phyloP scores from a whole-genome alignment of 305 asterid species.

The Galium porrigens region DNA sequence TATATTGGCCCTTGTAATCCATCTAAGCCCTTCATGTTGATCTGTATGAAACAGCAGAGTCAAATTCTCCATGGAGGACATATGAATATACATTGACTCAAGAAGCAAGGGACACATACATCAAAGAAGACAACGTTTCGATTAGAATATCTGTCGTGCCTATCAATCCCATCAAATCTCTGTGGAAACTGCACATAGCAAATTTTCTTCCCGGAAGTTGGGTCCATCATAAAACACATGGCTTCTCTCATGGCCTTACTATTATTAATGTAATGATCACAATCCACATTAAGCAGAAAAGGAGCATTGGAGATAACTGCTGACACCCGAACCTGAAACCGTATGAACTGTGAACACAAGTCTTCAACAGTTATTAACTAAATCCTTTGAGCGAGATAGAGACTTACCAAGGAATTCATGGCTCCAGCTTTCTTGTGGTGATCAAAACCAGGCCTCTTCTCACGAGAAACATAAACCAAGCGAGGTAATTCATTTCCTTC shows the following conservation, averaged over 20 bases:
- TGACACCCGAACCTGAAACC: slow-evolving; percentile 58
- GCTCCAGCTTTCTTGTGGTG: slow-evolving; percentile 91
- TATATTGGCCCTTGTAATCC: slow-evolving; percentile 90
- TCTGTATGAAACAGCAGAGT: slow-evolving; percentile 32
- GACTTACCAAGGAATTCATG: slow-evolving; percentile 72
- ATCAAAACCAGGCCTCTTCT: slow-evolving; percentile 73
- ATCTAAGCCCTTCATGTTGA: slow-evolving; percentile 86
- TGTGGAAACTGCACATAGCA: slow-evolving; percentile 87
- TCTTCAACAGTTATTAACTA: slow-evolving; percentile 1
- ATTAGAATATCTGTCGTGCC: slow-evolving; percentile 73
- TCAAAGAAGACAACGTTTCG: slow-evolving; percentile 77
- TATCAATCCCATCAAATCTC: slow-evolving; percentile 80
- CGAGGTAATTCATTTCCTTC: slow-evolving; percentile 54
- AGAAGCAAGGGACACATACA: slow-evolving; percentile 32
- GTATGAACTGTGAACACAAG: slow-evolving; percentile 3
- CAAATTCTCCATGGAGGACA: slow-evolving; percentile 14
- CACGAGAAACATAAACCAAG: slow-evolving; percentile 70
- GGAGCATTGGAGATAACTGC: slow-evolving; percentile 83
- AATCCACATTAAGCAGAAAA: slow-evolving; percentile 64
- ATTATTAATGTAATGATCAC: slow-evolving; percentile 84
- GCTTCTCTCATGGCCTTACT: slow-evolving; percentile 81
- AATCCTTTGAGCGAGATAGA: neutral
- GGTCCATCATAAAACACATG: slow-evolving; percentile 94
- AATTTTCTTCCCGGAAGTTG: slow-evolving; percentile 63
- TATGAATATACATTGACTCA: slow-evolving; percentile 6